Percentiles rank a stretch among this genome's conserved stretches.
These are phyloP conservation scores for Mortierella polycephala DNA, from an alignment of 371 early-diverging fungal species.

Conservation along the genomic window DNA sequence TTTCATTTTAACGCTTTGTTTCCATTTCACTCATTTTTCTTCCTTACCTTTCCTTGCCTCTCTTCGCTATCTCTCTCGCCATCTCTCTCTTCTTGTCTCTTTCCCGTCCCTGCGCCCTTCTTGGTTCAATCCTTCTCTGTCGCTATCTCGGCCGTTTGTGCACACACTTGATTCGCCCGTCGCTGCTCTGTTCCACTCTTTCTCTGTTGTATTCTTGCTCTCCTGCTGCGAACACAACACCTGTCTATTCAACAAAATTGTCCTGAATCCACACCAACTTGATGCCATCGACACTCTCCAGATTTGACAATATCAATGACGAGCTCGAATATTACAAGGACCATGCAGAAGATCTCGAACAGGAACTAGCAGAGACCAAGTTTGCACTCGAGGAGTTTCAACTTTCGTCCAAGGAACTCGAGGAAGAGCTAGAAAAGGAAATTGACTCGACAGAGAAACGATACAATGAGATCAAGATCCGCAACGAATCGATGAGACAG, in stretches of 20 bases:
- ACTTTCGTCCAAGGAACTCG: constrained; percentile 69
- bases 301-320: constrained; percentile 64
- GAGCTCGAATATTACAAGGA: constrained; percentile 70
- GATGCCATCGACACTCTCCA: constrained; percentile 12
- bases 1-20: constrained; percentile 4
- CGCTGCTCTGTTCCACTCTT: background rate
- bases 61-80: background rate
- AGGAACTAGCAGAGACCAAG: constrained; percentile 66
- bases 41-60: background rate
- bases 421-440: constrained; percentile 74
- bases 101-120: background rate
- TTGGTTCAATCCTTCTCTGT: background rate
- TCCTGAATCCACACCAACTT: background rate
- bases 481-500: constrained; percentile 63
- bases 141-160: background rate
- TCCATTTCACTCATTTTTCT: background rate
- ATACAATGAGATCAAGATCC: constrained; percentile 69
- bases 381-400: constrained; percentile 73
- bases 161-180: background rate
- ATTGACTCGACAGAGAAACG: constrained; percentile 69
- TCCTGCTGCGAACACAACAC: background rate
- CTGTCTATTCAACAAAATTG: no score
- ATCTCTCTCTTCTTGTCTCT: background rate
- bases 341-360: constrained; percentile 61
- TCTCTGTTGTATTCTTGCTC: background rate